Evolutionary conservation across 805 yeast species (phyloP), one percentile per base, ranked within the genome.

Genomic region (Starmerella sp.): DNA sequence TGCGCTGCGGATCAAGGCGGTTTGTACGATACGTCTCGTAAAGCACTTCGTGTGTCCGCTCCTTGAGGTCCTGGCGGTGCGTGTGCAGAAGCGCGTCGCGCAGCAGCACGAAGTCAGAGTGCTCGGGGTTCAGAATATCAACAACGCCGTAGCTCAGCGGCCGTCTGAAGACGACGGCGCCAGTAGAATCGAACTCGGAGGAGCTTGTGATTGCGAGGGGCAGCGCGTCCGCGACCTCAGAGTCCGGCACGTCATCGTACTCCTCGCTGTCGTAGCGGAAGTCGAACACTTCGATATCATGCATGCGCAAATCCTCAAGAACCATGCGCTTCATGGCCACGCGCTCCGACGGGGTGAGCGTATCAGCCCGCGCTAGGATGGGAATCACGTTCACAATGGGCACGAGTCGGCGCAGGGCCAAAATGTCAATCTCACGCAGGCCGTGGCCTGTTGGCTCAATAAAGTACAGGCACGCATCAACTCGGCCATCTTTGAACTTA

Each of bases 91-190:
- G 71, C 58, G 90, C 77, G 54, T 85, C 78, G 73, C 95, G 82
- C 64, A 88, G 76, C 68, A 86, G 83, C 68, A 84, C 81, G 73
- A 88, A 87, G 69, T 88, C 95, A 70, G 90, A 83, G 67, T 87
- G 95, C 57, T 75, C 73, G 65, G 87, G 95, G 70, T 88, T 86
- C 66, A 86, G 95, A 54, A 88, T 87, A 67, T 86, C 93, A 44
- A 85, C 95, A 53, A 81, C 71, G 45, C 96, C 96, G 93, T 95
- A 86, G 59, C 95, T 90, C 65, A 86, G 86, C 67, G 80, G 78
- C 73, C 95, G 82, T 34, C 89, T 95, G 56, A 81, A 77, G 28
- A 85, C 82, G 57, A 76, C 72, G 56, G 75, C 73, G 36, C 95
- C 95, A 39, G 80, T 76, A 14, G 78, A 74, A 53, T 79, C 75